Evolutionary conservation across 164 flowering plant species (phyloP).

Genomic region (Nymphaea thermarum): DNA sequence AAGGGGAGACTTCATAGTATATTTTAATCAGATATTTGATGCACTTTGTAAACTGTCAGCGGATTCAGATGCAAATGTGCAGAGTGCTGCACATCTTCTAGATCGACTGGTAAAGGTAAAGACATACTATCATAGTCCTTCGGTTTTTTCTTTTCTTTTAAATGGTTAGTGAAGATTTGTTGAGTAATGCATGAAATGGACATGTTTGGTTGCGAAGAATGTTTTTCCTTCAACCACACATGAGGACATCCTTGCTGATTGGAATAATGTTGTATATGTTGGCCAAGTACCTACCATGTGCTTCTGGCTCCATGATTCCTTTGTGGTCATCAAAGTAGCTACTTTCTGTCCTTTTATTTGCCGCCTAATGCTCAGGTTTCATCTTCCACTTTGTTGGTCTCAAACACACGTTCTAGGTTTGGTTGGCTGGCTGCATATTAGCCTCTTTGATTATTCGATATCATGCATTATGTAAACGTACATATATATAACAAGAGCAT

Average conservation of each 20-base stretch:
- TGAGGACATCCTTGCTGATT: background rate
- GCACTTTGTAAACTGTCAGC: conserved; percentile 94
- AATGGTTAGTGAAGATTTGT: background rate
- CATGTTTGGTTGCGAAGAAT: background rate
- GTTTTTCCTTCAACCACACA: background rate
- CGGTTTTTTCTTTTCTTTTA: too few species aligned
- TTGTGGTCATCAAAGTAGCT: background rate
- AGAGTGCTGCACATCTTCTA: conserved; percentile 98
- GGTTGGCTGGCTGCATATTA: too few species aligned
- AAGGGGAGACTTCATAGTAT: conserved; percentile 89
- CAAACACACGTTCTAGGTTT: too few species aligned
- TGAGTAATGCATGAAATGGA: background rate
- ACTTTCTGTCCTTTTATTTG: background rate
- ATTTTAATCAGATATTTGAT: conserved; percentile 94
- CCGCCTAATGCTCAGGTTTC: too few species aligned
- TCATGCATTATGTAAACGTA: too few species aligned
- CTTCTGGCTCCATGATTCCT: background rate
- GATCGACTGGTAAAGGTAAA: conserved; percentile 92
- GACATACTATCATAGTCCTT: background rate
- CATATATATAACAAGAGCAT: too few species aligned
- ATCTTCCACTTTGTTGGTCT: too few species aligned
- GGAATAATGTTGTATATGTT: background rate
- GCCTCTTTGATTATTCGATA: too few species aligned
- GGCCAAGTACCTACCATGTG: background rate
- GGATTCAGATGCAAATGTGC: conserved; percentile 94